Base-by-base conservation (phyloP, 1,284 basidiomycete genomes). In the Pyrrhoderma noxium region DNA sequence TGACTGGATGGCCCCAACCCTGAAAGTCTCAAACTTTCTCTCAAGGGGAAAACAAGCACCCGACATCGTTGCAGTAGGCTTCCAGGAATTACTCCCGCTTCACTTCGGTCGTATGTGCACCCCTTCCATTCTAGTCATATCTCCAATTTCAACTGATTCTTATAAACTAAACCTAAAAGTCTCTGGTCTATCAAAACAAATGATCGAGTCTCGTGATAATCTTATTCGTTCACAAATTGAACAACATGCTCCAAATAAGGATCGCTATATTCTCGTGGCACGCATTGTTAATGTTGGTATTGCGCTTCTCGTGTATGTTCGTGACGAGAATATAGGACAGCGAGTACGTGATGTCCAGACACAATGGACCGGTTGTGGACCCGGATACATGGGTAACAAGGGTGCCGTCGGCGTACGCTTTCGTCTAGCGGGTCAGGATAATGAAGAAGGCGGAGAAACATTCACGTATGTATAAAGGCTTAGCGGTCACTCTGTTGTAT, bases 341-440 rank as follows among this genome's bases (percentile, higher is more conserved):
- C 72, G 66, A 23, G 71, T 88, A 3, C 70, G 72, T 49, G 79
- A 87, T 60, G 79, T 90, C 16, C 75, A 89, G 60, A 85, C 85
- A 19, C 70, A 76, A 51, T 88, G 86, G 86, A 85, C 82, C 0
- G 82, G 86, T 1, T 81, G 75, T 58, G 88, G 89, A 1, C 84
- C 82, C 14, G 71, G 65, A 16, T 88, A 76, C 57, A 89, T 98
- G 88, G 92, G 92, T 9, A 98, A 98, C 71, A 99, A 99, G 68
- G 93, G 92, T 22, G 94, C 90, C 0, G 93, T 96, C 2, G 94
- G 89, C 14, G 76, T 93, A 35, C 77, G 94, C 43, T 84, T 98
- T 64, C 82, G 87, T 39, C 72, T 95, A 21, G 67, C 74, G 22
- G 72, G 68, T 8, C 68, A 71, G 23, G 73, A 78, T 27, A 79